Base-by-base conservation (phyloP, 2,329 filamentous ascomycete species). In the Clarireedia paspali region DNA sequence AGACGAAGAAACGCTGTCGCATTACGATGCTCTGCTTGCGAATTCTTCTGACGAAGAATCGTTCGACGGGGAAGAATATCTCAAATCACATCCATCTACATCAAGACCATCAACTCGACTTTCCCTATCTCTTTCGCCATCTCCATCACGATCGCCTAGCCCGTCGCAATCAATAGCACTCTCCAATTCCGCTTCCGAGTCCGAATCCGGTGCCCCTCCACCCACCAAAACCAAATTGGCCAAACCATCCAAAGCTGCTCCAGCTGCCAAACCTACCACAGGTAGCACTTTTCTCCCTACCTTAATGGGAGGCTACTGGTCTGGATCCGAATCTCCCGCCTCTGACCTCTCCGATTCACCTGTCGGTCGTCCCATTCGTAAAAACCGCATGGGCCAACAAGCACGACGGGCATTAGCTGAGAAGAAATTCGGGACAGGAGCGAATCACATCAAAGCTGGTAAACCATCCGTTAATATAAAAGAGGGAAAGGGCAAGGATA, bases 381-480 rank as follows among this genome's bases (percentile, higher is more conserved):
- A 91, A 71, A 91, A 92, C 65, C 78, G 87, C 23, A 78, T 83
- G 47, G 89, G 89, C 3, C 89, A 95, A 71, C 80, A 84, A 45
- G 87, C 86, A n/a, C 81, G 89, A 7, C 87, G 88, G 67, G 81
- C 84, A 24, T 87, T 94, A 57, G 88, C 84, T 75, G 88, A 92
- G 73, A 85, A 89, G 73, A 92, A 91, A 67, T 92, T 79, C 68
- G 88, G 88, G 50, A 75, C 78, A 14, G 77, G 80, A 59, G 89
- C 89, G 1, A 70, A 70, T 45, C 68, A 70, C 56, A 65, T 70
- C 20, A 63, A 64, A 46, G 59, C 57, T 4, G 68, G 66, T 3
- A 46, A 53, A 4, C 49, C 14, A 20, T 47, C 12, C 23, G 51
- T 20, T 24, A 61, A 47, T 40, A 49, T 26, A 5, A 49, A 47